These are phyloP conservation scores for Uncinocarpus reesii DNA, from an alignment of 2,329 filamentous ascomycete genomes.

Conservation along the genomic window DNA sequence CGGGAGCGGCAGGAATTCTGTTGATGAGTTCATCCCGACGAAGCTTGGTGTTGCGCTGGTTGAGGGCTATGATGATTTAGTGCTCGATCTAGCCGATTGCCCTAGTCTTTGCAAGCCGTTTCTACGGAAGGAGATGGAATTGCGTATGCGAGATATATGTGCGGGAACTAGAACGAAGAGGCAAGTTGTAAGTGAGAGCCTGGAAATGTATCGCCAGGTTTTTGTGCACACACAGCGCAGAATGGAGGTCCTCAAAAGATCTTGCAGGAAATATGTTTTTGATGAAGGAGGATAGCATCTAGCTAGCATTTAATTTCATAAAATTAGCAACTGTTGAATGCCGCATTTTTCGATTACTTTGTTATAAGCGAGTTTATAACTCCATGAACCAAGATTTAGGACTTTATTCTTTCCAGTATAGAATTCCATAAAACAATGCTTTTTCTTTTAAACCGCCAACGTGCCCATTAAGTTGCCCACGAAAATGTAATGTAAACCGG, in stretches of 20 bases:
- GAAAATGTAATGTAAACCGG: too few relatives aligned
- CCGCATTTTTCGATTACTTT: too few relatives aligned
- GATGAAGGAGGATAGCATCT: constrained; percentile 5
- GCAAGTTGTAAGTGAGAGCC: constrained; percentile 68
- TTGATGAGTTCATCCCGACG: constrained; percentile 87
- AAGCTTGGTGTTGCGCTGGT: constrained; percentile 84
- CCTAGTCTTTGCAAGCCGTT: constrained; percentile 86
- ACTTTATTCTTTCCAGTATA: too few relatives aligned
- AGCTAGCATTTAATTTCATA: too few relatives aligned
- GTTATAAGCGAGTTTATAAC: too few relatives aligned
- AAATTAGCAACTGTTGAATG: too few relatives aligned
- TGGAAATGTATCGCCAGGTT: constrained; percentile 76
- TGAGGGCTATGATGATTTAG: constrained; percentile 88
- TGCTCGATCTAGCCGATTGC: constrained; percentile 58
- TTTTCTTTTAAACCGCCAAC: too few relatives aligned
- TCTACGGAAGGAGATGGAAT: constrained; percentile 92
- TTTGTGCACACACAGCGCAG: constrained; percentile 73
- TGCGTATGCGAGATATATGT: constrained; percentile 94
- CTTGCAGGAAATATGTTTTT: constrained; percentile 49
- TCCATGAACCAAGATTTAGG: too few relatives aligned
- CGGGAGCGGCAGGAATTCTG: constrained; percentile 36
- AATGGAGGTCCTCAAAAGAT: constrained; percentile 52
- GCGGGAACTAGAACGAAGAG: constrained; percentile 67
- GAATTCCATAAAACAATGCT: too few relatives aligned
- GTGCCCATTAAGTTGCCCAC: too few relatives aligned